phyloP scores from a whole-genome alignment of 768 basidiomycete species.

The Coprinopsis cinerea region DNA sequence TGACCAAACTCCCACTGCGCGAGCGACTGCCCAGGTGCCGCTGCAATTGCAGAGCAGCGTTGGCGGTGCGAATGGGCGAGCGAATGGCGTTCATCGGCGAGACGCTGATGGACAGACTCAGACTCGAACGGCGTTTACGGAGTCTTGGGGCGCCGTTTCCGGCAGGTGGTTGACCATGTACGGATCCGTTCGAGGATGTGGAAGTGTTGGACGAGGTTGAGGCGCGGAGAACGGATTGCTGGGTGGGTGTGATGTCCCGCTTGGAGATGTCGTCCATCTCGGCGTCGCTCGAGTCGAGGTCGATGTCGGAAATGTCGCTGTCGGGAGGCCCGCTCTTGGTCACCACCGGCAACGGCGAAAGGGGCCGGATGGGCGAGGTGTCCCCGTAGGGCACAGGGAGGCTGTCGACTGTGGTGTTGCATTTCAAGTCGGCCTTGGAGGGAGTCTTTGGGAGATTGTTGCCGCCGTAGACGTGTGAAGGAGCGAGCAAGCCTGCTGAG shows the following conservation, averaged over 20 bases:
- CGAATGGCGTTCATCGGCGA: constrained; percentile 56
- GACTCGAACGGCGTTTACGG: constrained; percentile 57
- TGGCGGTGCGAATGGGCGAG: constrained; percentile 46
- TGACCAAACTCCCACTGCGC: constrained; percentile 41
- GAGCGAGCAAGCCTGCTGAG: constrained; percentile 63
- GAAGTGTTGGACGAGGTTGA: not conserved
- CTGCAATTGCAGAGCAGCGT: constrained; percentile 45
- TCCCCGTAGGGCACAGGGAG: constrained; percentile 2
- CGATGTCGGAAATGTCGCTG: constrained; percentile 12
- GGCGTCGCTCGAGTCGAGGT: constrained; percentile 16
- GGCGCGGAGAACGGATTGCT: constrained; percentile 19
- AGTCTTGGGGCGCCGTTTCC: constrained; percentile 32
- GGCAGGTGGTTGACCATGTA: constrained; percentile 14
- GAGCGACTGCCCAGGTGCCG: constrained; percentile 34
- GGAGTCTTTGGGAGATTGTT: constrained; percentile 12
- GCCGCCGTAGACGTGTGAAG: constrained; percentile 22
- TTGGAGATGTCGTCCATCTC: constrained; percentile 16
- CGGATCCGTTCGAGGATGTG: constrained; percentile 1
- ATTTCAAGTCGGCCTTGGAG: not conserved
- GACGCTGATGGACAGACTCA: constrained; percentile 46
- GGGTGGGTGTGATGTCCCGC: constrained; percentile 23
- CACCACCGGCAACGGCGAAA: constrained; percentile 25
- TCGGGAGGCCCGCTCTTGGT: not conserved
- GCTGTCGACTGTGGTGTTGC: not conserved
- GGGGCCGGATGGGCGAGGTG: constrained; percentile 10